Percentiles rank a stretch among this genome's conserved stretches.
Evolutionary conservation across 352 stramenopile species (phyloP).

Genomic region (Saprolegnia diclina): DNA sequence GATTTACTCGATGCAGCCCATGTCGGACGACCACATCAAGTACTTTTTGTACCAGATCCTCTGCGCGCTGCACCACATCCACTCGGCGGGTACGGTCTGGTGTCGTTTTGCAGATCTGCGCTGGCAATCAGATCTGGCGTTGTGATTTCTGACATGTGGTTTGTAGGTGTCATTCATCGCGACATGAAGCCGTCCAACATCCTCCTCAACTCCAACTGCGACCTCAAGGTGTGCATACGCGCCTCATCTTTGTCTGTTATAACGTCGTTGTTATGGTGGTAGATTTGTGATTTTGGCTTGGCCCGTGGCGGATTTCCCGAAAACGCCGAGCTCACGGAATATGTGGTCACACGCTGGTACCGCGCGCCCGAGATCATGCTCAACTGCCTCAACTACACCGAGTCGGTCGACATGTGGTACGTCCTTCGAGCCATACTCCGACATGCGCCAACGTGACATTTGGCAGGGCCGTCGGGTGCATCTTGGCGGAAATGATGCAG

Average conservation of each 20-base stretch:
- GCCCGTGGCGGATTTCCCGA: slow-evolving; percentile 59
- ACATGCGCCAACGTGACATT: too few relatives aligned
- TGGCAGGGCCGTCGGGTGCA: slow-evolving; percentile 94
- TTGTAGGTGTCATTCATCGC: slow-evolving; percentile 61
- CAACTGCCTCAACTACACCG: slow-evolving; percentile 92
- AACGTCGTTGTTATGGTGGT: background rate
- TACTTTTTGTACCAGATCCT: slow-evolving; percentile 82
- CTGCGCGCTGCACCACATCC: slow-evolving; percentile 87
- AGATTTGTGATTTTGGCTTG: slow-evolving; percentile 70
- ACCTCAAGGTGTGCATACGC: slow-evolving; percentile 42
- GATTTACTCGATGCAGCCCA: slow-evolving; percentile 91
- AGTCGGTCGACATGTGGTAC: slow-evolving; percentile 89
- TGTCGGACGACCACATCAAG: slow-evolving; percentile 85
- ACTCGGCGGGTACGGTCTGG: slow-evolving; percentile 70
- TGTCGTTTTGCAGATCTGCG: background rate
- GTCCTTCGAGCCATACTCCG: background rate
- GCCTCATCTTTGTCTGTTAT: background rate
- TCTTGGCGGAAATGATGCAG: slow-evolving; percentile 97
- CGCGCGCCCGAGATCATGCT: slow-evolving; percentile 91
- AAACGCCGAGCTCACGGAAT: slow-evolving; percentile 42
- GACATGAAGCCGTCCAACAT: slow-evolving; percentile 84
- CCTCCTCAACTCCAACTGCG: slow-evolving; percentile 71
- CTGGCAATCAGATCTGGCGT: background rate
- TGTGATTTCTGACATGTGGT: background rate
- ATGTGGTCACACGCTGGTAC: slow-evolving; percentile 79